Evolutionary conservation across 208 protist species (phyloP).

Genomic region (Crithidia brevicula): DNA sequence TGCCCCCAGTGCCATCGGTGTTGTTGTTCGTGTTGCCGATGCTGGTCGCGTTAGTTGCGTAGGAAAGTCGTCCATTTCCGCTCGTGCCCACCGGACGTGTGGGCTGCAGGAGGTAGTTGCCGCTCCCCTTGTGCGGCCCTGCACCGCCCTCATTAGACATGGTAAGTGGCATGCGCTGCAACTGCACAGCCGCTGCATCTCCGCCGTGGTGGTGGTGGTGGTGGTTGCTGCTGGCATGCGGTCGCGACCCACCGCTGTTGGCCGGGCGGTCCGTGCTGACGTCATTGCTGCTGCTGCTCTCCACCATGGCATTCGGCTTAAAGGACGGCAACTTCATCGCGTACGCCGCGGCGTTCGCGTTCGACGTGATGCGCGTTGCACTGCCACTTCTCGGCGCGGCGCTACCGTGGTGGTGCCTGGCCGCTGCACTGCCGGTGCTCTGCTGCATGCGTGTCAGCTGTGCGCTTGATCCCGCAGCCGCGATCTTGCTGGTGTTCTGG

Average conservation of each 20-base stretch:
- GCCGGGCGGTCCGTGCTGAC: slow-evolving; percentile 18
- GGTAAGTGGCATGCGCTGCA: slow-evolving; percentile 10
- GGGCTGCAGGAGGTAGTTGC: slow-evolving; percentile 7
- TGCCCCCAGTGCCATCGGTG: neutral
- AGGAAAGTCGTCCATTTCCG: neutral
- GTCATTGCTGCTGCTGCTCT: slow-evolving; percentile 28
- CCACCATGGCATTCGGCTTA: slow-evolving; percentile 1
- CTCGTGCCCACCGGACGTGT: slow-evolving; percentile 3
- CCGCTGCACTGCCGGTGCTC: neutral
- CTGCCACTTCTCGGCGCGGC: neutral
- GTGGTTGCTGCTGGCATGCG: slow-evolving; percentile 9
- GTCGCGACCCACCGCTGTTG: slow-evolving; percentile 9
- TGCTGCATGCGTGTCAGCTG: slow-evolving; percentile 2
- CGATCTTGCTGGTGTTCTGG: neutral
- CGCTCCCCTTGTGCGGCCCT: neutral
- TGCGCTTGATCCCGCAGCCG: neutral
- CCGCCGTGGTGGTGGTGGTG: neutral
- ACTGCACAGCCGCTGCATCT: neutral
- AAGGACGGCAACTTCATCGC: slow-evolving; percentile 19
- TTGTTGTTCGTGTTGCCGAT: neutral
- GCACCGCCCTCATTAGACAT: slow-evolving; percentile 10
- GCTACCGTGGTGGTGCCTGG: neutral
- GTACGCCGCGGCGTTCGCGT: slow-evolving; percentile 6
- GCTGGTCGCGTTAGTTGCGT: neutral
- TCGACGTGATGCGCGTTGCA: neutral